These are phyloP conservation scores for Fusarium protoensiforme DNA, from an alignment of 2,329 filamentous ascomycete genomes.

Conservation along the genomic window DNA sequence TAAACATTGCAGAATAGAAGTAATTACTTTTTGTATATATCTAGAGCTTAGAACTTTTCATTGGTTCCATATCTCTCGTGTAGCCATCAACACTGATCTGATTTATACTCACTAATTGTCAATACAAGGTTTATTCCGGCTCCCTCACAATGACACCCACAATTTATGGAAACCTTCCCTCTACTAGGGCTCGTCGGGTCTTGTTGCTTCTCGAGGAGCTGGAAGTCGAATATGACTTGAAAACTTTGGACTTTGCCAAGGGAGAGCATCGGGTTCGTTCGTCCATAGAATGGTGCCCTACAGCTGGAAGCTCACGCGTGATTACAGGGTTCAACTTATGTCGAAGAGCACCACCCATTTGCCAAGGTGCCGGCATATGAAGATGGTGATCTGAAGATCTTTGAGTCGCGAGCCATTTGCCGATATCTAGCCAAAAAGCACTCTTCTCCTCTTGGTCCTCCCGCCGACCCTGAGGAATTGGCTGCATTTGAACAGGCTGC, in stretches of 20 bases:
- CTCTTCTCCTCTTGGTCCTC: neutral
- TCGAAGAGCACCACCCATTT: neutral
- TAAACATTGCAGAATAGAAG: neutral
- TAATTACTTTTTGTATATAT: neutral
- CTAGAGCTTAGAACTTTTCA: neutral
- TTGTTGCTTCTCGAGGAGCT: neutral
- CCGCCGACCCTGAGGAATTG: neutral
- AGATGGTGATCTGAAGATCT: neutral
- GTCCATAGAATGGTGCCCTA: neutral
- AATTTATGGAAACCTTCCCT: neutral
- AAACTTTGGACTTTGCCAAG: neutral
- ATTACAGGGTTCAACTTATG: neutral
- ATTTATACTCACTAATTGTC: neutral
- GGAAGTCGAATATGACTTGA: neutral
- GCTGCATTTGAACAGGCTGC: neutral
- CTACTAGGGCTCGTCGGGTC: neutral
- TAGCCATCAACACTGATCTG: too few species aligned
- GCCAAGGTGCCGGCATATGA: neutral
- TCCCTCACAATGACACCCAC: neutral
- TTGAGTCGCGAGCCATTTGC: neutral
- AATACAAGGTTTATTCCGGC: neutral
- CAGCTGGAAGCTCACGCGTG: neutral
- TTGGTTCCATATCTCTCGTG: neutral
- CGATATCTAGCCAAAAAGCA: neutral
- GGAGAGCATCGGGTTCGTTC: neutral